A percentile compares a stretch with the other conserved stretches of the same genome.
These are phyloP conservation scores for Strigomonas culicis DNA, from an alignment of 208 protist species.

Conservation along the genomic window DNA sequence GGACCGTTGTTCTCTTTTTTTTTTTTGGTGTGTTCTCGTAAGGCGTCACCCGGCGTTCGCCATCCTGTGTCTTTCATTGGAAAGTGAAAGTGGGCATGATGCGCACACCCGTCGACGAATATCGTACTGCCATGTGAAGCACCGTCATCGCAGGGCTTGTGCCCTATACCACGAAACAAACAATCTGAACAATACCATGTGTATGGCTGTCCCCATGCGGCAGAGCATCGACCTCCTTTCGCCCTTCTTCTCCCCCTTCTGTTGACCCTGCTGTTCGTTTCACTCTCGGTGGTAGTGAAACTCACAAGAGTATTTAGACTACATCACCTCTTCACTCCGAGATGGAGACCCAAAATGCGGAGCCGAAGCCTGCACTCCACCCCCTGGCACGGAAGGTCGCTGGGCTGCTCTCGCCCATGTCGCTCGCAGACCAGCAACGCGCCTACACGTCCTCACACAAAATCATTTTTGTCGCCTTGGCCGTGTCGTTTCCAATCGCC, in stretches of 20 bases:
- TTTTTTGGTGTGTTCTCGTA: neutral
- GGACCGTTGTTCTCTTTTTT: neutral
- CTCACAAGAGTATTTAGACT: neutral
- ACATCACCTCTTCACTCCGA: neutral
- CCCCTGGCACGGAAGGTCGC: conserved; percentile 53
- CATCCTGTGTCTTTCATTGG: no score
- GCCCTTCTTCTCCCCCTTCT: no score
- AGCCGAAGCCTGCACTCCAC: conserved; percentile 25
- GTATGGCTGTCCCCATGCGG: no score
- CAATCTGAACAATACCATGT: no score
- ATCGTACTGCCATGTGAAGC: no score
- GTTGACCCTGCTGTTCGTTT: no score
- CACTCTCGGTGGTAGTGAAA: neutral
- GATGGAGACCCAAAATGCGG: neutral
- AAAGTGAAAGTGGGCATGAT: no score
- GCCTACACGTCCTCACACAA: conserved; percentile 20
- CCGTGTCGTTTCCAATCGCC: conserved; percentile 52
- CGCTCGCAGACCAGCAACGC: conserved; percentile 53
- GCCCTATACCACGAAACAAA: no score
- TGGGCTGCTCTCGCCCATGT: conserved; percentile 77
- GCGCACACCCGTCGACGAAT: no score
- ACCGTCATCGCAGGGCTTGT: no score
- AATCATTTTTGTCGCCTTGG: conserved; percentile 47
- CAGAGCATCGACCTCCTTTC: no score
- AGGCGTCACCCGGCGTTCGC: no score